Evolutionary conservation across 1,284 basidiomycete genomes (phyloP), one percentile per base, ranked within the genome.

Genomic region (Austroboletus olivaceoglutinosus): DNA sequence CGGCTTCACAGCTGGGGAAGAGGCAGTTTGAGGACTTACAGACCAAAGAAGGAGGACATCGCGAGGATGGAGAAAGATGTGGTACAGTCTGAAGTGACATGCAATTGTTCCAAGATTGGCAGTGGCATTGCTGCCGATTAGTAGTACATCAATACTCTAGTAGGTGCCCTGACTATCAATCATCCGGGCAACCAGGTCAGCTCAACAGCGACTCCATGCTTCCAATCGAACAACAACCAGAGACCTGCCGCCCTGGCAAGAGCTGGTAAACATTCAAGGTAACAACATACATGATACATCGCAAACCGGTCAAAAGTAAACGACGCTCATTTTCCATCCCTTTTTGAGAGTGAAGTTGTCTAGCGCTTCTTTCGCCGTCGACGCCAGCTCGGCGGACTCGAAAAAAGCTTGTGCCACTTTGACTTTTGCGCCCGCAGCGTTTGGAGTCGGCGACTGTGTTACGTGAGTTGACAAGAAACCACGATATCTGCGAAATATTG

Each of bases 1-100:
- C 54, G 50, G 45, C 30, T 44, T 60, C 46, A 45, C 19, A 44
- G 18, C 5, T 5, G 16, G 31, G 10, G 21, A 52, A 44, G 19
- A 19, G 16, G 22, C 37, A 29, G 44, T 36, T 25, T 25, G 25
- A 25, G 25, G 21, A 71, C 86, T 81, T 70, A 90, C 89, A 91
- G 76, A 58, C 86, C 85, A 66, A 91, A 91, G 76, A 91, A 91
- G 23, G 89, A 82, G 46, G 89, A 91, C 89, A 91, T 91, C 52
- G 52, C 51, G 46, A 43, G 30, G 48, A 46, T 43, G 31, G 36
- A 46, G 42, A 18, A 38, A 52, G 56, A n/a, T 50, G 54, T 43
- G 47, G 39, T 46, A 43, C 37, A 43, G 39, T 47, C 21, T 15
- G 21, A 47, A 40, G 43, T 45, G 45, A 38, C 37, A 52, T 47